Base-by-base conservation (phyloP, 345 rosid genomes). In the Camelina laxa region DNA sequence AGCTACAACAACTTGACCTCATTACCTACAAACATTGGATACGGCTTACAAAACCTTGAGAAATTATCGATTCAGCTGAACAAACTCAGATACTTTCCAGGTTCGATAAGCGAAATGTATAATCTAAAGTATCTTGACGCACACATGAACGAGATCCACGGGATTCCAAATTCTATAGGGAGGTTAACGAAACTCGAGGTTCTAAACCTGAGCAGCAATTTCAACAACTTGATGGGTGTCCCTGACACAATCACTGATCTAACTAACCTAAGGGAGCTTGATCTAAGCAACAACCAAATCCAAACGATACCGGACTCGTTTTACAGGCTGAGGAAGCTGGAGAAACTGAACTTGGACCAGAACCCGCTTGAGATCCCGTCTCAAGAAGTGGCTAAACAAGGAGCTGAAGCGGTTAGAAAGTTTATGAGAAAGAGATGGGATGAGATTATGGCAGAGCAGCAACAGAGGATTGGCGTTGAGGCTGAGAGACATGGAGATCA, bases 211-310 rank as follows among this genome's bases (percentile, higher is more conserved):
- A 83, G 97, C 85, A 89, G 88, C 79, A 96, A 96, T 63, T 96
- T 96, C 85, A 87, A 79, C 56, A 87, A 91, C 87, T 79, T 95
- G 83, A 84, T 71, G 1, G 80, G 80, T 60, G 86, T 92, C 14
- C 98, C 98, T 0, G 92, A 87, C 56, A 72, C 97, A 8, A 72
- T 92, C 2, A 83, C 89, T n/a, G 97, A 96, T 44, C 75, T 96
- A 38, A 77, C 72, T 27, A 91, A 82, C 79, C 84, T 96, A 24
- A 85, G 77, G 75, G 97, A 96, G 70, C 96, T 96, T 38, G 96
- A 96, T 81, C 86, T 92, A n/a, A 92, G 98, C 87, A 92, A 96
- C 88, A 96, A 96, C 79, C 99, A 96, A 77, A 86, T 96, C 72
- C 84, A 80, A 39, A 80, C 82, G 22, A 83, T 96, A 65, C 98